These are phyloP conservation scores for Podospora bellae-mahoneyi DNA, from an alignment of 495 filamentous ascomycete genomes.

Conservation along the genomic window DNA sequence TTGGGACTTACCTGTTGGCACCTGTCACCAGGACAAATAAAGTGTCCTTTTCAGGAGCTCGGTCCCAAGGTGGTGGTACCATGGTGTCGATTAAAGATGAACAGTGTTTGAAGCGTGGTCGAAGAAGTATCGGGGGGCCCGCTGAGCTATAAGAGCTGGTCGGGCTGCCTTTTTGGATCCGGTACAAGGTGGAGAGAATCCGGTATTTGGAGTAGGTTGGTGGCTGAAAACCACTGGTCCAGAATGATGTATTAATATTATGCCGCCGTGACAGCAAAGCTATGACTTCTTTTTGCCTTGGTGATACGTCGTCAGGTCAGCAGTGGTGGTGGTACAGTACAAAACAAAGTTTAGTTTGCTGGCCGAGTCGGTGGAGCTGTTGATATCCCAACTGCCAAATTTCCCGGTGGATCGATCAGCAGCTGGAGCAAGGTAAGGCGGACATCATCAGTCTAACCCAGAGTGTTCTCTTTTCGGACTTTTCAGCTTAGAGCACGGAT, in stretches of 20 bases:
- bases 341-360: too few relatives aligned
- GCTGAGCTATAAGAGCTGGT: neutral
- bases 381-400: neutral
- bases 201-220: neutral
- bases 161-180: neutral
- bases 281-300: too few relatives aligned
- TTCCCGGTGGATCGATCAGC: neutral
- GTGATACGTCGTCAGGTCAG: neutral
- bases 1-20: constrained; percentile 60
- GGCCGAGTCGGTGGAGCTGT: neutral
- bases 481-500: neutral
- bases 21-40: constrained; percentile 63
- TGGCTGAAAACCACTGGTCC: neutral
- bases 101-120: neutral
- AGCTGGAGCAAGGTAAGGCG: neutral
- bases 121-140: neutral
- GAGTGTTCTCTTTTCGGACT: neutral
- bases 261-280: neutral
- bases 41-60: constrained; percentile 43
- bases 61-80: constrained; percentile 51
- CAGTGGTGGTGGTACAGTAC: neutral
- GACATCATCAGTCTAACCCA: neutral
- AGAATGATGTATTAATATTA: neutral
- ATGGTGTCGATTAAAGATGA: constrained; percentile 23
- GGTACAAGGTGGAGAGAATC: neutral